Conservation (phyloP, 2,329 filamentous ascomycete genomes). For the Ophiostoma sp. region DNA sequence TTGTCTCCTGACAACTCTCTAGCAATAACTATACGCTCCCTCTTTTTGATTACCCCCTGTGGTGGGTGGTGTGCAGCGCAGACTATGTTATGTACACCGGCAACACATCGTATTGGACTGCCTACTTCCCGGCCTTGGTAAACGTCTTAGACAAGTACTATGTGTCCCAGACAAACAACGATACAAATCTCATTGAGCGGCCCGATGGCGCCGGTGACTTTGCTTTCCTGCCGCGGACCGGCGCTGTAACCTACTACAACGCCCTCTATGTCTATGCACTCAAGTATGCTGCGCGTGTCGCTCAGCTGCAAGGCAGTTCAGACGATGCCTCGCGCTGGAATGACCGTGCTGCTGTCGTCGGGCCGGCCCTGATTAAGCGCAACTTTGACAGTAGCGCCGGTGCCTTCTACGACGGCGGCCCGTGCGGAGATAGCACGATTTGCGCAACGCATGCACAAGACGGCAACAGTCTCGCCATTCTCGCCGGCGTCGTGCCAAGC, state of each 20-base stretch:
- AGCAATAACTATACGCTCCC: slow-evolving; percentile 43
- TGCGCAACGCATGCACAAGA: slow-evolving; percentile 45
- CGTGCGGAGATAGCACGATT: slow-evolving; percentile 29
- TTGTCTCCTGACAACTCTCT: neutral
- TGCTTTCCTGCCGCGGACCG: slow-evolving; percentile 45
- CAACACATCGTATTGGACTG: slow-evolving; percentile 38
- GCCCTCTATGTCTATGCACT: slow-evolving; percentile 47
- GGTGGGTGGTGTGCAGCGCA: slow-evolving; percentile 47
- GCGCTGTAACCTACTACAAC: slow-evolving; percentile 49
- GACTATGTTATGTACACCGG: slow-evolving; percentile 49
- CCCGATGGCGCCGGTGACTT: slow-evolving; percentile 46
- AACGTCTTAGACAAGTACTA: slow-evolving; percentile 45
- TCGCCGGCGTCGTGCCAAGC: slow-evolving; percentile 35
- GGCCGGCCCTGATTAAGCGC: slow-evolving; percentile 35
- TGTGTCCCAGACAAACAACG: slow-evolving; percentile 37
- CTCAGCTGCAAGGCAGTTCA: slow-evolving; percentile 32
- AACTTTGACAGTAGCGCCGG: slow-evolving; percentile 42
- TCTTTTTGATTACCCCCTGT: slow-evolving; percentile 50
- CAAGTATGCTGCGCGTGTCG: slow-evolving; percentile 41
- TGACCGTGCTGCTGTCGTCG: slow-evolving; percentile 35
- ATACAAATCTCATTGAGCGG: slow-evolving; percentile 40
- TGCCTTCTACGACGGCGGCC: slow-evolving; percentile 44
- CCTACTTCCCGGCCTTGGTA: slow-evolving; percentile 40
- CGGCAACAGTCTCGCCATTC: slow-evolving; percentile 46
- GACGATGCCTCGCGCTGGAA: slow-evolving; percentile 40